Conservation (phyloP, 2,329 filamentous ascomycete species). For the Madurella fahalii region DNA sequence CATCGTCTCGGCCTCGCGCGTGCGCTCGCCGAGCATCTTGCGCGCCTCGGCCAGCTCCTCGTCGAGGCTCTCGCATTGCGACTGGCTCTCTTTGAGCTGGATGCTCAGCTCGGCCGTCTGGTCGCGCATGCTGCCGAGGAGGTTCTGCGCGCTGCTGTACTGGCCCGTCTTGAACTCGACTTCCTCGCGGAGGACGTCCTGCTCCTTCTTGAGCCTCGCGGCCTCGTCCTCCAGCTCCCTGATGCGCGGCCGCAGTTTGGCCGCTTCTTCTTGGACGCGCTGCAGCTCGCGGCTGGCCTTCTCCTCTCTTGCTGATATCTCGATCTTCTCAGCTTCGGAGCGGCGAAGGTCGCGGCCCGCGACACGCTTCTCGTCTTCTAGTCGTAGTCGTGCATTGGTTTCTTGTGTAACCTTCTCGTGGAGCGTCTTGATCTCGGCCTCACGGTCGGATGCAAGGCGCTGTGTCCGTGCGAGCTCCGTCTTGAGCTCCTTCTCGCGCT, state of each 20-base stretch:
- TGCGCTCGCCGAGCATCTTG: constrained; percentile 78
- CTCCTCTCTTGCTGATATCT: constrained; percentile 69
- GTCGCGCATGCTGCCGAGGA: constrained; percentile 90
- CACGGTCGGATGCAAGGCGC: constrained; percentile 67
- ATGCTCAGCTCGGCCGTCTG: constrained; percentile 83
- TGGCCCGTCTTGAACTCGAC: constrained; percentile 79
- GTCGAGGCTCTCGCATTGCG: constrained; percentile 78
- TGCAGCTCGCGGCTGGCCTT: constrained; percentile 66
- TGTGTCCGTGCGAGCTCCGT: constrained; percentile 68
- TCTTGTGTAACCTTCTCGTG: constrained; percentile 76
- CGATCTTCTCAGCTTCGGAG: constrained; percentile 73
- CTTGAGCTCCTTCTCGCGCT: constrained; percentile 75
- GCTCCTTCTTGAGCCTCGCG: constrained; percentile 63
- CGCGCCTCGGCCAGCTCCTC: constrained; percentile 90
- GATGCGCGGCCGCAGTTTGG: constrained; percentile 58
- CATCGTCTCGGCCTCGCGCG: constrained; percentile 93
- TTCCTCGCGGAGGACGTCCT: constrained; percentile 68
- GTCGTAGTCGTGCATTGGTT: constrained; percentile 63
- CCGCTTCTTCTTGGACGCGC: constrained; percentile 67
- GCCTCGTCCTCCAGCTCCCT: constrained; percentile 71
- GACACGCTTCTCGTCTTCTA: constrained; percentile 74
- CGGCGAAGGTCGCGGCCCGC: constrained; percentile 73
- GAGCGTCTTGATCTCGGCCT: constrained; percentile 70
- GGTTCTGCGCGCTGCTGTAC: constrained; percentile 76
- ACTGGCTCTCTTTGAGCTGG: constrained; percentile 85